Percentiles rank a stretch among this genome's conserved stretches.
Conservation (phyloP, 2,329 filamentous ascomycete species). For the Penicillium sp. region DNA sequence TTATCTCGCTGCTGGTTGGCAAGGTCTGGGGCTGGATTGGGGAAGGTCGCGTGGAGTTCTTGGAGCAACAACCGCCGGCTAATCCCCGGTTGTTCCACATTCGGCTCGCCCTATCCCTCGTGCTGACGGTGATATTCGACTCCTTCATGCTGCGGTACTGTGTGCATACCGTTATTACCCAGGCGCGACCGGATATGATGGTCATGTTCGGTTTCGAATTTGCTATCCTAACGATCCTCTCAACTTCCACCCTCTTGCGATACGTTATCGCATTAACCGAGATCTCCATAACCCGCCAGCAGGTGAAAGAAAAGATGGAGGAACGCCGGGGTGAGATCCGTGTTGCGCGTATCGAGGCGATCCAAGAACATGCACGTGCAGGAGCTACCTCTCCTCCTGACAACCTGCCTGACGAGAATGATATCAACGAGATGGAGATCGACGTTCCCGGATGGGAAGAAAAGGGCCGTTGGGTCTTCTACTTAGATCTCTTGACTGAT, state of each 20-base stretch:
- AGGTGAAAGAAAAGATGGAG: constrained; percentile 68
- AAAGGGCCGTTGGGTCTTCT: constrained; percentile 90
- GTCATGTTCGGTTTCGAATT: constrained; percentile 99
- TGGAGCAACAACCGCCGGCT: constrained; percentile 90
- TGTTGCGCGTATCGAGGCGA: constrained; percentile 50
- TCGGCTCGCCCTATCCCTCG: constrained; percentile 73
- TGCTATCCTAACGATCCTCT: constrained; percentile 77
- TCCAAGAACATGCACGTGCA: constrained; percentile 38
- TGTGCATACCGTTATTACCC: constrained; percentile 76
- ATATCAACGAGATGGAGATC: constrained; percentile 88
- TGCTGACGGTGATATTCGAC: constrained; percentile 78
- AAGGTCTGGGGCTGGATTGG: constrained; percentile 99
- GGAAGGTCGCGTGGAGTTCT: constrained; percentile 86
- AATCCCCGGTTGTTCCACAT: constrained; percentile 87
- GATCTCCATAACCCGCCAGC: constrained; percentile 68
- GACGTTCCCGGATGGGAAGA: constrained; percentile 96
- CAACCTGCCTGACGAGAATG: constrained; percentile 64
- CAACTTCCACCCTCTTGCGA: constrained; percentile 72
- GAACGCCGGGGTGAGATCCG: constrained; percentile 68
- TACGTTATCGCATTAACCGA: constrained; percentile 80
- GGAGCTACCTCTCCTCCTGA: constrained; percentile 38
- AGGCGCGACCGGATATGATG: constrained; percentile 97
- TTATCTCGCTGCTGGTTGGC: constrained; percentile 83
- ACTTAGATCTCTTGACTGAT: constrained; percentile 81
- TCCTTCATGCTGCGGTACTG: constrained; percentile 77